These are phyloP conservation scores for Paraconiothyrium sp. DNA, from an alignment of 2,329 filamentous ascomycete species.

Conservation along the genomic window DNA sequence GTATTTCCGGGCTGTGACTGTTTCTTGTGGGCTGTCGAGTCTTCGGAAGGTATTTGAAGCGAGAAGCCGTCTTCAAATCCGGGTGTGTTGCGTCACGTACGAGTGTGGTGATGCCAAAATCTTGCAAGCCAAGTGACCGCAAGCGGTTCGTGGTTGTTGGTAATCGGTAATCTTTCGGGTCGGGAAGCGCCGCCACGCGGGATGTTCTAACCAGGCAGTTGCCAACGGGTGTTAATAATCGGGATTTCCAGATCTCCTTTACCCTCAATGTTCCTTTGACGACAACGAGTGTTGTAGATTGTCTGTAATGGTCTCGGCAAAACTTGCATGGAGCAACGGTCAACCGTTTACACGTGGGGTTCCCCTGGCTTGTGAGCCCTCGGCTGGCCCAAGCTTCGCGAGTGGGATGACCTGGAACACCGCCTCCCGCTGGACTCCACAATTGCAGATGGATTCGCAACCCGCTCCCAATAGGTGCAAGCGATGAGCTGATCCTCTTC, in stretches of 20 bases:
- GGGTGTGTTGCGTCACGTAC: background rate
- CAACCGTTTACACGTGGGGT: constrained; percentile 16
- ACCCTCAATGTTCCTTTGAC: no score
- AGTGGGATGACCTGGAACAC: constrained; percentile 5
- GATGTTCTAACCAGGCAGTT: background rate
- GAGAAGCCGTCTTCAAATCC: no score
- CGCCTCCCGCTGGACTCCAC: constrained; percentile 5
- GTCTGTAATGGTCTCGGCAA: background rate
- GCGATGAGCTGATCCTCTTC: constrained; percentile 12
- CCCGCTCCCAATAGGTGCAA: background rate
- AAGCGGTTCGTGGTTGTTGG: constrained; percentile 4
- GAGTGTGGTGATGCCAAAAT: constrained; percentile 22
- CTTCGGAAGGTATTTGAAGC: background rate
- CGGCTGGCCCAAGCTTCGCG: constrained; percentile 22
- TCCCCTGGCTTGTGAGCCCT: background rate
- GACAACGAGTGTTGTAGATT: background rate
- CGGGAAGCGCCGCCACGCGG: constrained; percentile 11
- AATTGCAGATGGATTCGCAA: background rate
- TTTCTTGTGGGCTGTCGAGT: background rate
- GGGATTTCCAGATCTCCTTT: background rate
- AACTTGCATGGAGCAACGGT: background rate
- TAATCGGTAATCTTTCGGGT: constrained; percentile 11
- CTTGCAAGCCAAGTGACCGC: constrained; percentile 27
- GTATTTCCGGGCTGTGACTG: background rate
- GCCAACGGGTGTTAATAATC: background rate